These are phyloP conservation scores for Avena insularis DNA, from an alignment of 176 grass and related monocot species.

Conservation along the genomic window DNA sequence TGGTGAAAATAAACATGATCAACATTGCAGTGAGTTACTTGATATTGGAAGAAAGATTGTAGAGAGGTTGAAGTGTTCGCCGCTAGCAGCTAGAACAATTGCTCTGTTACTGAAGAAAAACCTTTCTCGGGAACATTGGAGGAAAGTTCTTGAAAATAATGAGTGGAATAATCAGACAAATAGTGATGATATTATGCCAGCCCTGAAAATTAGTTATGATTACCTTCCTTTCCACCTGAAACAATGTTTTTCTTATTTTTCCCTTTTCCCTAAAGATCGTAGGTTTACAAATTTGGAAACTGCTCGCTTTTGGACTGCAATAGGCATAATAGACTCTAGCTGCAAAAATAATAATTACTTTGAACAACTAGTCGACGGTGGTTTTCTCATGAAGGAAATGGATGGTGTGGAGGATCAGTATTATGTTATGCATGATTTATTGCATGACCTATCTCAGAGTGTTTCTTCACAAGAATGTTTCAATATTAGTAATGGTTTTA, in stretches of 20 bases:
- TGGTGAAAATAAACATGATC: background rate
- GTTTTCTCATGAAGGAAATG: conserved; percentile 21
- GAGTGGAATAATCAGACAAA: conserved; percentile 7
- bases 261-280: background rate
- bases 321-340: conserved; percentile 7
- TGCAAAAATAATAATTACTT: background rate
- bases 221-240: conserved; percentile 25
- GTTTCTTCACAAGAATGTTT: background rate
- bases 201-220: conserved; percentile 28
- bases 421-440: conserved; percentile 17
- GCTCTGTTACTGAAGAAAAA: background rate
- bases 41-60: conserved; percentile 5
- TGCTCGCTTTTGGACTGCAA: conserved; percentile 1
- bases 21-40: background rate
- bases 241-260: conserved; percentile 27
- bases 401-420: background rate
- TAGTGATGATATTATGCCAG: background rate
- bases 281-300: background rate
- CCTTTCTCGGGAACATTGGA: no score
- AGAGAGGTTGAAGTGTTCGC: background rate
- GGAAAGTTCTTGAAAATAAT: background rate
- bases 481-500: conserved; percentile 13
- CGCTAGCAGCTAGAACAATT: conserved; percentile 17
- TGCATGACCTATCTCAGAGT: background rate
- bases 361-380: background rate